Base-by-base conservation (phyloP, 805 yeast genomes). In the Tetrapisispora iriomotensis region DNA sequence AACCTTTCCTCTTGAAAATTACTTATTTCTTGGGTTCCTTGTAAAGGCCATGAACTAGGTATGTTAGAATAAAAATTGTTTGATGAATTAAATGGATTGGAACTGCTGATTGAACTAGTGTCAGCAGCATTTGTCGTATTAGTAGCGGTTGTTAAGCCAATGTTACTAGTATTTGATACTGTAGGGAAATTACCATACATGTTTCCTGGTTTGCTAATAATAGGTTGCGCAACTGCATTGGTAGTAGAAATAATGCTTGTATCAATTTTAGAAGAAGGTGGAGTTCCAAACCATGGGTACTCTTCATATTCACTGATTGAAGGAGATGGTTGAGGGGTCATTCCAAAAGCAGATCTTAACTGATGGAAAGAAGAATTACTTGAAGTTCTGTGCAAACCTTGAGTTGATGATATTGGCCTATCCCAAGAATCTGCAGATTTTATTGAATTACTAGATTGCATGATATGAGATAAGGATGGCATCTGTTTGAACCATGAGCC, bases 251-350 rank as follows among this genome's bases (percentile, higher is more conserved):
- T 6, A 38, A 18, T 31, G 28, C 44, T 35, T 7, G 38, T 21
- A 24, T 51, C 56, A 24, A 44, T 45, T 25, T 46, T 54, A 13
- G 48, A 58, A 19, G 56, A 59, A 43, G 46, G 47, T 14, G 61
- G 53, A 3, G 54, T 44, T 14, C 54, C 54, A 42, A 47, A 41
- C 69, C 69, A 66, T n/a, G 70, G 70, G 34, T 58, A 66, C 32
- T 66, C 70, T 5, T 65, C 68, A 43, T 61, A 62, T 39, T 64
- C 68, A 24, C 46, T 46, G 10, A 53, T 42, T 1, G 58, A 54
- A 2, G 69, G 68, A 0, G 70, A 62, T 3, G 48, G 60, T 33
- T 52, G 58, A 4, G 67, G 66, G 1, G 67, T 53, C 4, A 30
- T 20, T 3, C 35, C 33, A 29, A 39, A 34, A n/a, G 7, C 19